phyloP scores from a whole-genome alignment of 352 stramenopile genomes.

The Phytopythium mirpurense region DNA sequence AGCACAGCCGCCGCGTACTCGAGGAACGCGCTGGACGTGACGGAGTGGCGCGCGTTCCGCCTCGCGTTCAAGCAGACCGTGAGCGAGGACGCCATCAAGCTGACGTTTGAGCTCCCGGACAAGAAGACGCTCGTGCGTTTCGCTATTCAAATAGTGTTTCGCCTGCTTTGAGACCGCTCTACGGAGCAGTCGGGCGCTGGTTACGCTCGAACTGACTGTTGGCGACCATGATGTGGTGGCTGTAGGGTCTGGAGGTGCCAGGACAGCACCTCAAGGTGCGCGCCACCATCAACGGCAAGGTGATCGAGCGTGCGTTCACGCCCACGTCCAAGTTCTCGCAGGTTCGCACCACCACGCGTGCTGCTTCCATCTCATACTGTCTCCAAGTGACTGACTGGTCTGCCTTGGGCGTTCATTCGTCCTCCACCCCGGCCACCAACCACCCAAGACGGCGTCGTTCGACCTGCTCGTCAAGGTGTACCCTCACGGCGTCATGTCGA shows the following conservation, averaged over 20 bases:
- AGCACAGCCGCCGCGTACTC: slow-evolving; percentile 9
- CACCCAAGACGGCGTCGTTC: slow-evolving; percentile 41
- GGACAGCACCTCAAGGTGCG: slow-evolving; percentile 81
- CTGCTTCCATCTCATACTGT: no score
- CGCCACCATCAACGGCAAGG: slow-evolving; percentile 64
- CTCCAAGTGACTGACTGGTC: no score
- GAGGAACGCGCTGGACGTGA: slow-evolving; percentile 53
- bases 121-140: slow-evolving; percentile 48
- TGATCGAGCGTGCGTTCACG: slow-evolving; percentile 74
- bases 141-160: no score
- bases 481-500: slow-evolving; percentile 64
- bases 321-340: slow-evolving; percentile 72
- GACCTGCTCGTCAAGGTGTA: slow-evolving; percentile 81
- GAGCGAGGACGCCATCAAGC: slow-evolving; percentile 52
- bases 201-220: no score
- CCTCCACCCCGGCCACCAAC: no score
- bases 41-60: slow-evolving; percentile 62
- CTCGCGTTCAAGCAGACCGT: slow-evolving; percentile 56
- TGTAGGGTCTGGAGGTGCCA: slow-evolving; percentile 54
- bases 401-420: no score
- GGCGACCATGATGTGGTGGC: no score
- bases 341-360: slow-evolving; percentile 9
- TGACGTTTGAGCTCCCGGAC: slow-evolving; percentile 68
- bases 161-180: no score
- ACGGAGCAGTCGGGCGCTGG: no score